Conservation (phyloP, 306 rosid genomes). For the Castanea mollissima region DNA sequence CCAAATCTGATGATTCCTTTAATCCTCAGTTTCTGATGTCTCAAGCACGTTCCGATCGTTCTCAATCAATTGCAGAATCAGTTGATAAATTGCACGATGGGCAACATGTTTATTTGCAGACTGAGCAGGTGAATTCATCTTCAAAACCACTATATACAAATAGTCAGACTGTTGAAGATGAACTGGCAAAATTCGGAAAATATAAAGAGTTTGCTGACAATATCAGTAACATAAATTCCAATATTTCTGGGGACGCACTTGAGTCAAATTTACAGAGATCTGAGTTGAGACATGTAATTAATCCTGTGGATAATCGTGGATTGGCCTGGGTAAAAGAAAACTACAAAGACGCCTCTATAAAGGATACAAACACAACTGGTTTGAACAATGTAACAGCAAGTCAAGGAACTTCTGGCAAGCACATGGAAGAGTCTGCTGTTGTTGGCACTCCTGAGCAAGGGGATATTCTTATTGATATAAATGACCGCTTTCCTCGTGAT, state of each 20-base stretch:
- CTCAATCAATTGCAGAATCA: constrained; percentile 31
- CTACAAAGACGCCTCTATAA: constrained; percentile 25
- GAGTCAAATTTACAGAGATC: constrained; percentile 26
- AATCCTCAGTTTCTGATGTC: constrained; percentile 49
- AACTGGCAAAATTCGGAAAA: constrained; percentile 22
- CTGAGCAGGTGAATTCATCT: constrained; percentile 30
- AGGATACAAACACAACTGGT: constrained; percentile 23
- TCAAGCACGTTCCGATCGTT: constrained; percentile 42
- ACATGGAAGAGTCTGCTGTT: constrained; percentile 26
- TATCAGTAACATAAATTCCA: constrained; percentile 24
- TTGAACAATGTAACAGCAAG: constrained; percentile 13
- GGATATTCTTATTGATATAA: constrained; percentile 60
- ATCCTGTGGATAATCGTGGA: constrained; percentile 25
- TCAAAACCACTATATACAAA: constrained; percentile 26
- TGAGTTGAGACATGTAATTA: constrained; percentile 4
- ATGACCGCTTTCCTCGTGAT: constrained; percentile 63
- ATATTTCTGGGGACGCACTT: constrained; percentile 28
- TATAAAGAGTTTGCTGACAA: constrained; percentile 26
- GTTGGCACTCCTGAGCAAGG: constrained; percentile 46
- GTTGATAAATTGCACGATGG: constrained; percentile 38
- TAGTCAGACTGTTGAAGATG: constrained; percentile 35
- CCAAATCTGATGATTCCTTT: constrained; percentile 59
- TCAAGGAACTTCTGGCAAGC: too few relatives aligned
- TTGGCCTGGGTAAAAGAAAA: constrained; percentile 19
- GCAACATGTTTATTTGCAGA: constrained; percentile 21